Evolutionary conservation across 306 rosid species (phyloP).

Genomic region (Spatholobus suberectus): DNA sequence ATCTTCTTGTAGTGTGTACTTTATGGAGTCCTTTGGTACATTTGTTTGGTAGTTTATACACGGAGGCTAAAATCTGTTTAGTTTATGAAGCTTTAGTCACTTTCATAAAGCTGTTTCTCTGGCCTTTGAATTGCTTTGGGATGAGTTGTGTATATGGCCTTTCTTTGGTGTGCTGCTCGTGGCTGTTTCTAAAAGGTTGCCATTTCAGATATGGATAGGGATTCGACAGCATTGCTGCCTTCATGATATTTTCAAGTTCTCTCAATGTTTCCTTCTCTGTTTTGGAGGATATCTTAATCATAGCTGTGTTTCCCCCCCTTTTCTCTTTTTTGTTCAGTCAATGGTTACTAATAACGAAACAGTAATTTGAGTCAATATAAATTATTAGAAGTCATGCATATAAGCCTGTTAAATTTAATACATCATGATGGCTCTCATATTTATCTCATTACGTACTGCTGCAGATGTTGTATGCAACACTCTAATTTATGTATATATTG

Average conservation of each 20-base stretch:
- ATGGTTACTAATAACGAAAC: background rate
- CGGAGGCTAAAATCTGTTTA: constrained; percentile 15
- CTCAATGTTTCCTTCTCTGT: constrained; percentile 3
- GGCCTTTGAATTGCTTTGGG: constrained; percentile 5
- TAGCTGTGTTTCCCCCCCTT: background rate
- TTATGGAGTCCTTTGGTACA: constrained; percentile 10
- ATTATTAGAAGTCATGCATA: constrained; percentile 7
- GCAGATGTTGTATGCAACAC: constrained; percentile 20
- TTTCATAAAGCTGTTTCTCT: constrained; percentile 10
- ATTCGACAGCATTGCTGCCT: background rate
- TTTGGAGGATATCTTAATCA: constrained; percentile 2
- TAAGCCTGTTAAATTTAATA: constrained; percentile 18
- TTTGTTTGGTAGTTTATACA: background rate
- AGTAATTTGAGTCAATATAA: background rate
- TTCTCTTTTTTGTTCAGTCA: constrained; percentile 11
- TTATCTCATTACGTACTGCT: background rate
- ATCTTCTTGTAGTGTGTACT: constrained; percentile 1
- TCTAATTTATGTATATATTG: background rate
- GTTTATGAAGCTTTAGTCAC: background rate
- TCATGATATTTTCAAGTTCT: constrained; percentile 6
- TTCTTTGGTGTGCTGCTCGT: background rate
- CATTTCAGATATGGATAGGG: constrained; percentile 28
- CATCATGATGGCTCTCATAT: background rate
- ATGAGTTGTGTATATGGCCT: background rate
- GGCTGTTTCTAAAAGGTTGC: constrained; percentile 9